Evolutionary conservation across 1,139 yeast species (phyloP), one percentile per base, ranked within the genome.

Genomic region (Candida labiduridarum): DNA sequence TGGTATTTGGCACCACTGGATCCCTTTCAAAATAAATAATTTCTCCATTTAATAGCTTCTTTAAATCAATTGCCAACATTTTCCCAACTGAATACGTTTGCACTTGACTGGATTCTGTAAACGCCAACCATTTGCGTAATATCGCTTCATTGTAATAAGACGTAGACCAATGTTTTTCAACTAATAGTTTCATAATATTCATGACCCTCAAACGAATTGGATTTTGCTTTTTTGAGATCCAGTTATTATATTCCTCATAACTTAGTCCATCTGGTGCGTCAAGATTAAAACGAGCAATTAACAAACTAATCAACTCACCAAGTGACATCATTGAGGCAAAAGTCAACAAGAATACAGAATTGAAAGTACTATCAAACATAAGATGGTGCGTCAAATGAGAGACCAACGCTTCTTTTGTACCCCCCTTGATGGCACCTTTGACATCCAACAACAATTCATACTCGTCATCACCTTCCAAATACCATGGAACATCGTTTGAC

Each of bases 241-340:
- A 94, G 4, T 78, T 69, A 42, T 84, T 82, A 63, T 89, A 89
- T 62, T 91, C 97, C 54, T 88, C 96, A 58, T 83, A 87, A 49
- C 89, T 83, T 54, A 94, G 71, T 0, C 96, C 97, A 59, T 88
- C 96, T 0, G 97, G 97, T 4, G 97, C 96, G 54, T 82, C 84
- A 33, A 84, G 72, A 53, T 85, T 79, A 67, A 86, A 94, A 48
- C 96, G 74, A 35, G 77, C 76, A 34, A 86, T 82, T 52, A 94
- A 71, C 44, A 81, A 67, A 22, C 77, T 79, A 50, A 91, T 74
- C 34, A 94, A 74, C 51, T 85, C 89, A 3, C 79, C 69, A 0
- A 96, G 80, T 1, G 87, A 76, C 71, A 87, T 81, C 64, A 92
- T 88, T 41, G 95, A 85, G 39, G 89, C 77, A 67, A 89, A 91